Evolutionary conservation across 768 basidiomycete species (phyloP).

Genomic region (Ephemerocybe angulata): DNA sequence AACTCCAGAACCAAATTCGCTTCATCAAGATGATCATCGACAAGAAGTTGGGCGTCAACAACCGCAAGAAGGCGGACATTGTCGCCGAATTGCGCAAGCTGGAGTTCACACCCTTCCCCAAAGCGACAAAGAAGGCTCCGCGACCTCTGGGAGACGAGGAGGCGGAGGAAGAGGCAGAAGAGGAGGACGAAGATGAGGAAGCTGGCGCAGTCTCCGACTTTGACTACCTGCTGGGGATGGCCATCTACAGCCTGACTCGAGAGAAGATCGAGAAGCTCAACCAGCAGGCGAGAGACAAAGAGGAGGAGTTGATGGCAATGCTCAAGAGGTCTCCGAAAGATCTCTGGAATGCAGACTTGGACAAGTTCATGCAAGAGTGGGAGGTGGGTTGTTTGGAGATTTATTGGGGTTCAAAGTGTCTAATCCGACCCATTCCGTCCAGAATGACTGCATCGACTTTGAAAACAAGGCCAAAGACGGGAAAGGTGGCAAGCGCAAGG

Average conservation of each 20-base stretch:
- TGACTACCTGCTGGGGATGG: conserved; percentile 93
- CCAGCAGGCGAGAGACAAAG: conserved; percentile 77
- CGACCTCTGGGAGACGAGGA: conserved; percentile 50
- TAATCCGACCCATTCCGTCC: no score
- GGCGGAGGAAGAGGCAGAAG: conserved; percentile 49
- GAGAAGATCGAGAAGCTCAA: conserved; percentile 91
- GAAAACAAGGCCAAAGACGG: conserved; percentile 37
- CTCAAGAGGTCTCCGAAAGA: conserved; percentile 76
- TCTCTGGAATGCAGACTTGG: conserved; percentile 89
- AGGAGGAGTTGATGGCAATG: conserved; percentile 71
- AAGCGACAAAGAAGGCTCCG: conserved; percentile 58
- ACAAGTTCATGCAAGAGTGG: conserved; percentile 81
- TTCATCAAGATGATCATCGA: conserved; percentile 96
- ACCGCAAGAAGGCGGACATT: conserved; percentile 86
- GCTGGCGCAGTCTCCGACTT: conserved; percentile 55
- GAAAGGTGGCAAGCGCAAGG: conserved; percentile 47
- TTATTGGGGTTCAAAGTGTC: no score
- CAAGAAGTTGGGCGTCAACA: conserved; percentile 75
- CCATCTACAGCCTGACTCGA: conserved; percentile 90
- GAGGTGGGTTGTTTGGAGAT: conserved; percentile 48
- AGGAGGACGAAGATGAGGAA: conserved; percentile 27
- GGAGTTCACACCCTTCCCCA: conserved; percentile 91
- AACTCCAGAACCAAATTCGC: conserved; percentile 89
- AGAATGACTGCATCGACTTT: conserved; percentile 45
- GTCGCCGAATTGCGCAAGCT: conserved; percentile 77